phyloP scores from a whole-genome alignment of 768 basidiomycete species.

The Mycena polygramma region DNA sequence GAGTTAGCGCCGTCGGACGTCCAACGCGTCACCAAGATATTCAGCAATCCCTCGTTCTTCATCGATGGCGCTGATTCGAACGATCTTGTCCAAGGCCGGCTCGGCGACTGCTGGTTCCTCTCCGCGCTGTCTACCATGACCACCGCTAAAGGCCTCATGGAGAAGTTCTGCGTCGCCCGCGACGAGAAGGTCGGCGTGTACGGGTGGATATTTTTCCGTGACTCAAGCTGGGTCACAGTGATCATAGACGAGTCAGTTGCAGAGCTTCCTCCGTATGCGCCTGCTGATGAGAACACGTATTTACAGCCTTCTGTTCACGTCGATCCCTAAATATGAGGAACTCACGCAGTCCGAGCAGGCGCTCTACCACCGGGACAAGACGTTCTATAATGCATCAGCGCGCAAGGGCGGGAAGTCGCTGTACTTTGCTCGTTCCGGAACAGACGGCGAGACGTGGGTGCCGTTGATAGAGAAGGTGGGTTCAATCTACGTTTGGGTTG shows the following conservation, averaged over 20 bases:
- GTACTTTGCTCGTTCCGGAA: constrained; percentile 64
- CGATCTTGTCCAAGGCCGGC: constrained; percentile 64
- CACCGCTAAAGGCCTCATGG: constrained; percentile 60
- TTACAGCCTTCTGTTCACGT: constrained; percentile 60
- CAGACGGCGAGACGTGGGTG: constrained; percentile 67
- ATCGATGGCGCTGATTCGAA: constrained; percentile 59
- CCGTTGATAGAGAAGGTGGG: constrained; percentile 65
- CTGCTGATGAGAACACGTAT: no score
- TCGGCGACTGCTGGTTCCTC: constrained; percentile 72
- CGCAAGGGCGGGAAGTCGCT: constrained; percentile 62
- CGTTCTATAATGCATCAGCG: constrained; percentile 58
- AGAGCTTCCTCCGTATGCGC: background rate
- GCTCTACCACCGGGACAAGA: constrained; percentile 66
- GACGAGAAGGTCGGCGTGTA: constrained; percentile 69
- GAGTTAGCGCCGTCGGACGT: constrained; percentile 55
- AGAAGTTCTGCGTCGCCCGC: constrained; percentile 64
- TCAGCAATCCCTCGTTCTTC: constrained; percentile 65
- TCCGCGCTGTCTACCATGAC: constrained; percentile 65
- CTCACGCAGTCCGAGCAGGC: constrained; percentile 55
- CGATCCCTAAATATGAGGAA: constrained; percentile 65
- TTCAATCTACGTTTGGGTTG: background rate
- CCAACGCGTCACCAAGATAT: constrained; percentile 63
- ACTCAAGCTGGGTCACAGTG: constrained; percentile 65
- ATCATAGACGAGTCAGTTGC: constrained; percentile 68
- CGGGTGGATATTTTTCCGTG: constrained; percentile 70